phyloP scores from a whole-genome alignment of 257 asterid genomes.

The Coffea eugenioides region DNA sequence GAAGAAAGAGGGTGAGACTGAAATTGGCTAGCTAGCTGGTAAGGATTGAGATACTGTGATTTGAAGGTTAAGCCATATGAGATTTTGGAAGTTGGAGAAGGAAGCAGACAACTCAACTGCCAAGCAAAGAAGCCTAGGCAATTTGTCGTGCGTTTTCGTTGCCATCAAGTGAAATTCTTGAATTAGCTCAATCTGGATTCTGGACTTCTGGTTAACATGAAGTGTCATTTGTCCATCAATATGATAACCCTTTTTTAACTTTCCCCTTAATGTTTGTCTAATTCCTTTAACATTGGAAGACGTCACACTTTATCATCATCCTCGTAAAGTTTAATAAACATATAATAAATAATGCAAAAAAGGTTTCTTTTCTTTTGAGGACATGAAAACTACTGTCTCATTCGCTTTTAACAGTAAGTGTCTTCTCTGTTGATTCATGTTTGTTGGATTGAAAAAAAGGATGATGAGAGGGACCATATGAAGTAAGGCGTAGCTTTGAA shows the following conservation, averaged over 20 bases:
- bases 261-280: too few relatives aligned
- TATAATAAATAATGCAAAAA: too few relatives aligned
- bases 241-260: too few relatives aligned
- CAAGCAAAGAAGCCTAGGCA: not conserved
- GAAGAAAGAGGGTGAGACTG: not conserved
- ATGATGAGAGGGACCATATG: not conserved
- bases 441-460: not conserved
- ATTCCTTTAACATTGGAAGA: too few relatives aligned
- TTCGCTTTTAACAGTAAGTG: not conserved
- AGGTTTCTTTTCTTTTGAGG: too few relatives aligned
- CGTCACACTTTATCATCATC: too few relatives aligned
- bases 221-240: too few relatives aligned
- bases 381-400: not conserved
- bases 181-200: too few relatives aligned
- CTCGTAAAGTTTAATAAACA: too few relatives aligned
- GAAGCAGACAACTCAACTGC: constrained; percentile 64
- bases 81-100: constrained; percentile 38
- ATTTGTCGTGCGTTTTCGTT: not conserved
- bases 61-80: constrained; percentile 55
- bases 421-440: not conserved
- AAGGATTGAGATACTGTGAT: constrained; percentile 44
- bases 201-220: too few relatives aligned
- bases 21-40: constrained; percentile 30
- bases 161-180: not conserved
- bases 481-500: too few relatives aligned